Evolutionary conservation across 164 flowering plant species (phyloP).

Genomic region (Dillenia suffruticosa): DNA sequence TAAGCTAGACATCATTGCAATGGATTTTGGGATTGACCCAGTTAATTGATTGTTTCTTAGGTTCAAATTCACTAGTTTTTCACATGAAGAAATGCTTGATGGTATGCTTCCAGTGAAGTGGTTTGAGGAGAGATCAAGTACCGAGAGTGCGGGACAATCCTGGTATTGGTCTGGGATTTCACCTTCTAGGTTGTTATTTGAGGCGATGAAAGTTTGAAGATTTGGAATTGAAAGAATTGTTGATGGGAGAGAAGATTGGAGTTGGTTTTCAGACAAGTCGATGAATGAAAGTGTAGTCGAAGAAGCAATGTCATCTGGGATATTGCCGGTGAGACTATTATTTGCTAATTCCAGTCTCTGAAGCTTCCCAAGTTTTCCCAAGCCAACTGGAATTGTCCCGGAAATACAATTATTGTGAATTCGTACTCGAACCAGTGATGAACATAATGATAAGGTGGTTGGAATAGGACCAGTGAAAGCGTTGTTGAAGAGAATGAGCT

Average conservation of each 20-base stretch:
- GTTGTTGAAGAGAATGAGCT: constrained; percentile 93
- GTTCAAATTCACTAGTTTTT: constrained; percentile 65
- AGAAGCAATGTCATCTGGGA: constrained; percentile 66
- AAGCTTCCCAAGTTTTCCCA: constrained; percentile 69
- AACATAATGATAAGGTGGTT: constrained; percentile 43
- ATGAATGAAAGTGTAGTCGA: constrained; percentile 77
- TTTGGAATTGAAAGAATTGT: constrained; percentile 65
- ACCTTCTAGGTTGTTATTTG: constrained; percentile 63
- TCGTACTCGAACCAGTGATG: constrained; percentile 71
- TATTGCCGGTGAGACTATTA: constrained; percentile 65
- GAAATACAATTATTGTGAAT: constrained; percentile 72
- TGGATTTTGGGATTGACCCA: constrained; percentile 63
- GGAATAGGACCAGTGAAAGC: constrained; percentile 77
- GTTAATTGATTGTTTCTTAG: constrained; percentile 58
- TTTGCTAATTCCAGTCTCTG: constrained; percentile 78
- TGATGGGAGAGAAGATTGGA: constrained; percentile 74
- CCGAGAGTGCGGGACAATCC: constrained; percentile 73
- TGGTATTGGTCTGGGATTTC: constrained; percentile 81
- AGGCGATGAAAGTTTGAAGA: constrained; percentile 66
- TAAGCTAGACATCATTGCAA: constrained; percentile 70
- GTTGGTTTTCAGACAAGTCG: constrained; percentile 68
- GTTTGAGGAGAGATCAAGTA: constrained; percentile 83
- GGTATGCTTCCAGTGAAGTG: constrained; percentile 72
- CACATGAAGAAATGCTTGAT: constrained; percentile 69
- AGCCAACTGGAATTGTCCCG: constrained; percentile 71